These are phyloP conservation scores for Neurospora pannonica DNA, from an alignment of 495 filamentous ascomycete genomes.

Conservation along the genomic window DNA sequence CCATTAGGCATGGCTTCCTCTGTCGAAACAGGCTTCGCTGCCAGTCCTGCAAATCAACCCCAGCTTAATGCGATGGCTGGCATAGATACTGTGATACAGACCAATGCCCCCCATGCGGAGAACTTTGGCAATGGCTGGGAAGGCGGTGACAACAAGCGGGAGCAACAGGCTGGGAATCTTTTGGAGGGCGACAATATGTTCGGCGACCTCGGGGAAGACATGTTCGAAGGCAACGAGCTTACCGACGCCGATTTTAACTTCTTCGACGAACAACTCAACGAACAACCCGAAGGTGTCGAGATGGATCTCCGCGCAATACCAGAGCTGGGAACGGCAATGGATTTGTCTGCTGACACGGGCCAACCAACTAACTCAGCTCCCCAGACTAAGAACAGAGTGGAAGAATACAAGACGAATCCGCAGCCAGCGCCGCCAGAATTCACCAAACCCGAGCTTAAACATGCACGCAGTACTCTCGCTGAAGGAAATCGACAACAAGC, in stretches of 20 bases:
- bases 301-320: slow-evolving; percentile 19
- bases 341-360: slow-evolving; percentile 5
- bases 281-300: slow-evolving; percentile 30
- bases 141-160: slow-evolving; percentile 25
- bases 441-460: slow-evolving; percentile 39
- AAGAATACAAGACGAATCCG: neutral
- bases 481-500: slow-evolving; percentile 20
- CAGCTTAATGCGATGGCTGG: slow-evolving; percentile 12
- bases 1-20: slow-evolving; percentile 36
- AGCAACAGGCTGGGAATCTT: slow-evolving; percentile 27
- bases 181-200: slow-evolving; percentile 55
- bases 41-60: slow-evolving; percentile 37
- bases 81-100: slow-evolving; percentile 16
- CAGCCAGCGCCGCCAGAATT: slow-evolving; percentile 24
- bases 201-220: slow-evolving; percentile 60
- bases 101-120: slow-evolving; percentile 9
- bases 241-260: slow-evolving; percentile 89
- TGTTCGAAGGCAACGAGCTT: slow-evolving; percentile 73
- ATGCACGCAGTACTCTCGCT: slow-evolving; percentile 35
- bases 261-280: slow-evolving; percentile 66
- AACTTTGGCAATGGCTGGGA: slow-evolving; percentile 27
- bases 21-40: slow-evolving; percentile 25
- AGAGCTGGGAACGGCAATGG: slow-evolving; percentile 6
- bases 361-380: slow-evolving; percentile 2
- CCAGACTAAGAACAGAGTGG: neutral